These are phyloP conservation scores for Fusarium sp. DNA, from an alignment of 2,329 filamentous ascomycete species.

Conservation along the genomic window DNA sequence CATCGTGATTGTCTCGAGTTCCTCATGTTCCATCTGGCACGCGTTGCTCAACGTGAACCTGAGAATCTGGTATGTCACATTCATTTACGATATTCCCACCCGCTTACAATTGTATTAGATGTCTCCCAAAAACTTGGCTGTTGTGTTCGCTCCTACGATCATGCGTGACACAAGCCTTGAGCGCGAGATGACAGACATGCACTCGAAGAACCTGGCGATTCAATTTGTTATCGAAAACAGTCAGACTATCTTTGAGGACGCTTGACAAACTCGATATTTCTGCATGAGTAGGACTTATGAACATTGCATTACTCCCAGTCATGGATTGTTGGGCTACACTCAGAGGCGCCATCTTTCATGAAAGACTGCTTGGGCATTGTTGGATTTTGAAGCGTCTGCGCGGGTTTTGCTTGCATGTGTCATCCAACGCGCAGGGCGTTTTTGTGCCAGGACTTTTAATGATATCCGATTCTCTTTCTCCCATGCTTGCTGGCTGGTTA, in stretches of 20 bases:
- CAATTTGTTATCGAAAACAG: slow-evolving; percentile 95
- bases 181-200: slow-evolving; percentile 95
- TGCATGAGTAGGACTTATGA: slow-evolving; percentile 15
- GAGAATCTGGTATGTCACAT: slow-evolving; percentile 77
- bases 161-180: slow-evolving; percentile 92
- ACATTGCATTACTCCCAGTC: slow-evolving; percentile 13
- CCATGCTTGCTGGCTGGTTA: slow-evolving; percentile 1
- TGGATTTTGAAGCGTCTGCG: slow-evolving; percentile 33
- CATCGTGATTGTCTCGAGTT: slow-evolving; percentile 93
- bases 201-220: slow-evolving; percentile 88
- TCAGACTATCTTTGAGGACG: slow-evolving; percentile 76
- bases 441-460: slow-evolving; percentile 47
- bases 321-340: slow-evolving; percentile 24
- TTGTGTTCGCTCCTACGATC: slow-evolving; percentile 97
- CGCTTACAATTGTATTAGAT: slow-evolving; percentile 64
- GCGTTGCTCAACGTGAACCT: slow-evolving; percentile 82
- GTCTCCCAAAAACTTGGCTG: slow-evolving; percentile 94
- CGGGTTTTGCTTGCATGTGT: slow-evolving; percentile 36
- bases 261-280: slow-evolving; percentile 24
- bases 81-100: neutral
- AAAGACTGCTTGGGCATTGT: slow-evolving; percentile 36
- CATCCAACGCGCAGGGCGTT: slow-evolving; percentile 39
- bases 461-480: slow-evolving; percentile 45
- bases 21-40: slow-evolving; percentile 89
- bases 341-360: slow-evolving; percentile 30